Percentiles rank a stretch among this genome's conserved stretches.
phyloP scores from a whole-genome alignment of 192 early-diverging fungal genomes.

The Rhizophagus prolifer region DNA sequence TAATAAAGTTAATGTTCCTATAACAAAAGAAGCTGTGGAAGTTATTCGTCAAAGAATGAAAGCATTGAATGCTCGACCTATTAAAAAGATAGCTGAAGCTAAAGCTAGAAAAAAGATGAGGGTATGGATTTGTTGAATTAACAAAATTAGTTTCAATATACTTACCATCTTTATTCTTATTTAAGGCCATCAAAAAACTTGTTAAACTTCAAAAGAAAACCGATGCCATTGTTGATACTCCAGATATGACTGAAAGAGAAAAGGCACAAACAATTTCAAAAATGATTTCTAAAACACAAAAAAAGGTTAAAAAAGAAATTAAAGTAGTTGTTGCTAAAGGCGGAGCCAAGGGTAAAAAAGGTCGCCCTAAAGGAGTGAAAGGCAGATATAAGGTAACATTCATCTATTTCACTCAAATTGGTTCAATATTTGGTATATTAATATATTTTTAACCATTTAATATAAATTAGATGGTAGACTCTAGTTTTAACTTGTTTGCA shows the following conservation, averaged over 20 bases:
- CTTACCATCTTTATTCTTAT: background rate
- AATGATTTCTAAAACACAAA: constrained; percentile 77
- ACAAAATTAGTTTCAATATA: background rate
- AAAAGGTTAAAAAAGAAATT: constrained; percentile 77
- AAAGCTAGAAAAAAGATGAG: constrained; percentile 94
- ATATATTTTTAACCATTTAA: constrained; percentile 10
- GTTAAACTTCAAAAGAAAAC: constrained; percentile 89
- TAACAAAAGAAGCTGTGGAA: constrained; percentile 95
- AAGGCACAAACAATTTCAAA: constrained; percentile 82
- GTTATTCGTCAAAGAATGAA: constrained; percentile 78
- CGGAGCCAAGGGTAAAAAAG: constrained; percentile 76
- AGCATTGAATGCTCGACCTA: constrained; percentile 94
- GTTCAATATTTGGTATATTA: background rate
- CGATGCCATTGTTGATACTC: constrained; percentile 76
- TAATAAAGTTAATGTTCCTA: constrained; percentile 85
- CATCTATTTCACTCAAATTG: constrained; percentile 6
- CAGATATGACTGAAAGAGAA: constrained; percentile 85
- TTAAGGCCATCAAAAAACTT: constrained; percentile 64
- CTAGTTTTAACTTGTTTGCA: too few relatives aligned
- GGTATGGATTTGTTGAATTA: constrained; percentile 28
- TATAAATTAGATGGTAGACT: constrained; percentile 82
- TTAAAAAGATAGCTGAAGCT: constrained; percentile 99
- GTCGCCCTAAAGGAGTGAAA: constrained; percentile 96
- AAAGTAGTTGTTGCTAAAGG: constrained; percentile 91
- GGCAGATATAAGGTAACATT: constrained; percentile 66